Base-by-base conservation (phyloP, 2,329 filamentous ascomycete genomes). In the Penicillium expansum region DNA sequence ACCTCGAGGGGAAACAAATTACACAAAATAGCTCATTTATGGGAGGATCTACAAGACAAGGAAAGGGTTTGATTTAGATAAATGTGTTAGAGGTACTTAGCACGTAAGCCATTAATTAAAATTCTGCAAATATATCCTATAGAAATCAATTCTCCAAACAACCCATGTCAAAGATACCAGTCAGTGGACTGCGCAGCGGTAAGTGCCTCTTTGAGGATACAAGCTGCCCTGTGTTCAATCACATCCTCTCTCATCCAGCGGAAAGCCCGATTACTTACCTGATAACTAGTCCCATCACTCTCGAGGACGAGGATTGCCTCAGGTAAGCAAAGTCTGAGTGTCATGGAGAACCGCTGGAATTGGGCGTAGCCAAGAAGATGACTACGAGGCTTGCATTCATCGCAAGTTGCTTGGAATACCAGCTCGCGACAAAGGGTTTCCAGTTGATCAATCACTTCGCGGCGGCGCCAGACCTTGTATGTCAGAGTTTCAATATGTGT, bases 301-400 rank as follows among this genome's bases (percentile, higher is more conserved):
- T 7, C 3, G 2, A 52, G 30, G 11, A 35, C 11, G 1, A 45
- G 14, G n/a, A 52, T 35, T 13, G 20, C 49, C 22, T 45, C 39
- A 0, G 49, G 49, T 27, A 52, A 18, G 4, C 11, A 44, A 27
- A 44, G 38, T 13, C 49, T 44, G 7, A 52, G 49, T 4, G 49
- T 52, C 49, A 45, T 35, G 11, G 6, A 52, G 2, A 52, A 44
- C 5, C 38, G 49, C 24, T 35, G 49, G 49, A 52, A 52, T 10
- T 44, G 49, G 8, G 30, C 20, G 29, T 52, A 35, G 3, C 49
- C 38, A 14, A 7, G 16, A 27, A 52, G 49, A 20, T 44, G 22
- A 3, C 11, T 44, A 16, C 38, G 49, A 52, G 39, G 29, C 11
- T 27, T 35, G 16, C 16, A 11, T 11, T 52, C 38, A 6, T 52